Evolutionary conservation across 1,139 yeast species (phyloP), one percentile per base, ranked within the genome.

Genomic region (Candida sojae): DNA sequence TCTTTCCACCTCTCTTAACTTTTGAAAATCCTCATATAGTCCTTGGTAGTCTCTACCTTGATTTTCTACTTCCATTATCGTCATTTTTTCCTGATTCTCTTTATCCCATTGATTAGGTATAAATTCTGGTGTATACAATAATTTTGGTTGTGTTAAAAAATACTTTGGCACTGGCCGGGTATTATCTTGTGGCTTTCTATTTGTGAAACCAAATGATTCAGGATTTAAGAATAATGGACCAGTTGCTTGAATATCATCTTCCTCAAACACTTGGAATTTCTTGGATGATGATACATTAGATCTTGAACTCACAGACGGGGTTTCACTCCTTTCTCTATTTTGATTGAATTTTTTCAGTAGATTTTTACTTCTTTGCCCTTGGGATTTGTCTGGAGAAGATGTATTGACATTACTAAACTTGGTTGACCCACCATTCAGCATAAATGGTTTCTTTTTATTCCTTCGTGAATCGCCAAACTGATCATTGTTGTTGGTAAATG

Each of bases 1-100:
- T 51, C 99, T 72, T 66, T 93, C 99, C 6, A 64, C 64, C 37
- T 88, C 95, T 51, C 97, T 76, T 83, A 89, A 77, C 49, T 73
- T 79, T 60, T 86, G 95, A 49, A 88, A 78, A 46, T 70, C 75
- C 53, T 76, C 81, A 51, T 75, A 76, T 12, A 75, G 54, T 1
- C 79, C 79, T 53, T 73, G 81, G 46, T 55, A 66, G 54, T 76
- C 81, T 38, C 54, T 55, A 0, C 76, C 75, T 26, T 51, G 55
- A 50, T 66, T 67, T 8, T 58, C 57, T 8, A 48, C 53, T 52
- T 75, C 81, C 67, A 73, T 63, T 13, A 52, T 50, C 7, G 58
- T 55, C 80, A 76, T 75, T 41, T 62, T 66, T 9, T 58, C 62
- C 53, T 76, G 81, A 57, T 76, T 76, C 29, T 61, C 58, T 45